Percentiles rank a stretch among this genome's conserved stretches.
phyloP scores from a whole-genome alignment of 805 yeast species.

The Cyberlindnera samutprakarnensis region DNA sequence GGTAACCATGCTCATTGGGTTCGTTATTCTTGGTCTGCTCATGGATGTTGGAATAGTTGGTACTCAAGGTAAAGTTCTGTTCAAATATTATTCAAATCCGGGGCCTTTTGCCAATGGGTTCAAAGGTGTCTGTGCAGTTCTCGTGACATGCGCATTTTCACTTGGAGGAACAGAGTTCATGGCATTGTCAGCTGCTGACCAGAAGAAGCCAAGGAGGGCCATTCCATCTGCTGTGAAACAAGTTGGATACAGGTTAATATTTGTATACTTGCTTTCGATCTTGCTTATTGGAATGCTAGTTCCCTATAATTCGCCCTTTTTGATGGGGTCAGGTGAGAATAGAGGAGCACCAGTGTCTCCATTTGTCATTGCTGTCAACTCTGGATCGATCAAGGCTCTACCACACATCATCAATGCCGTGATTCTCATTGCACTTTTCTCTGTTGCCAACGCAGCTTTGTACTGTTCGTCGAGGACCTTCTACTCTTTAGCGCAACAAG shows the following conservation, averaged over 20 bases:
- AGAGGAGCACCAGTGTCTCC: conserved; percentile 54
- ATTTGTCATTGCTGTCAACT: conserved; percentile 55
- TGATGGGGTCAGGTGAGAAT: conserved; percentile 31
- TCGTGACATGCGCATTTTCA: conserved; percentile 52
- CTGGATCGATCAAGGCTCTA: conserved; percentile 43
- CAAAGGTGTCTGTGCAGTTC: conserved; percentile 46
- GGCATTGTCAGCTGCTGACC: conserved; percentile 45
- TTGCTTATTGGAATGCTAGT: conserved; percentile 45
- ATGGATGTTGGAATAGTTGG: conserved; percentile 36
- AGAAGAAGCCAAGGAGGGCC: conserved; percentile 43
- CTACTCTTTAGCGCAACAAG: conserved; percentile 49
- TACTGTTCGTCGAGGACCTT: conserved; percentile 41
- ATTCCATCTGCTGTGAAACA: conserved; percentile 51
- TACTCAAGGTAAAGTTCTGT: conserved; percentile 41
- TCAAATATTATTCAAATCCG: conserved; percentile 42
- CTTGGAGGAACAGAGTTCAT: conserved; percentile 55
- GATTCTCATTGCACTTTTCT: conserved; percentile 52
- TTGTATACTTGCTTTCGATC: conserved; percentile 42
- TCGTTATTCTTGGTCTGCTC: conserved; percentile 44
- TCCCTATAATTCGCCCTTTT: conserved; percentile 37
- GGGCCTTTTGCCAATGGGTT: conserved; percentile 48
- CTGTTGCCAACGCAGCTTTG: conserved; percentile 54
- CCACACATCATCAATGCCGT: conserved; percentile 61
- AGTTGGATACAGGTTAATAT: conserved; percentile 46
- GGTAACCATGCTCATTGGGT: conserved; percentile 53